Conservation (phyloP, 345 rosid species). For the Eucalyptus sp. region DNA sequence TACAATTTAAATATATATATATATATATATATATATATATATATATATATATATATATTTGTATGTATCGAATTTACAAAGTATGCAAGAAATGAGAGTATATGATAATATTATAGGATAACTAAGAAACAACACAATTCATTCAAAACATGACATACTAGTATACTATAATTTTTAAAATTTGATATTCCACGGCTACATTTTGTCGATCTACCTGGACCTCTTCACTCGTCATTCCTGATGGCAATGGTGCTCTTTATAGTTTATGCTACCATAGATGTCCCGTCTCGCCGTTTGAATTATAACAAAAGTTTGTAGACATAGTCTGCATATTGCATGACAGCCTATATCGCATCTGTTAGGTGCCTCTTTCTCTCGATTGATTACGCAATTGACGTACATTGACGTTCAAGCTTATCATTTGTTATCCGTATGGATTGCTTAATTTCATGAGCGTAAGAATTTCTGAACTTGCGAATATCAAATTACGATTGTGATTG, state of each 20-base stretch:
- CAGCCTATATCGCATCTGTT: not conserved
- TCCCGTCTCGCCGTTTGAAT: not conserved
- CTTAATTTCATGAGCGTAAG: not conserved
- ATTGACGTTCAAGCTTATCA: not conserved
- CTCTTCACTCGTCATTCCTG: not conserved
- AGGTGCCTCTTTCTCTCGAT: not conserved
- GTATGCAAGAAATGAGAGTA: not conserved
- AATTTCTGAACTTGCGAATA: not conserved
- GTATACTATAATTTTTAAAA: not conserved
- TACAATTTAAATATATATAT: not conserved
- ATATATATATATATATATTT: too few relatives aligned
- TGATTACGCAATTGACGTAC: not conserved
- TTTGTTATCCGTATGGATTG: not conserved
- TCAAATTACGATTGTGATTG: not conserved
- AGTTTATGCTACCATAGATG: not conserved
- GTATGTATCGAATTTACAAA: not conserved
- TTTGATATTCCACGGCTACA: not conserved
- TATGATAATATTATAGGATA: not conserved
- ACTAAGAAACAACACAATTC: not conserved
- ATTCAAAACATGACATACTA: not conserved
- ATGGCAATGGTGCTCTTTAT: not conserved
- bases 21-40: fast-evolving
- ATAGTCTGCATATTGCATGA: not conserved
- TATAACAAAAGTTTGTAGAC: not conserved
- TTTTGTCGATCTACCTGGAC: fast-evolving